Evolutionary conservation across 306 rosid genomes (phyloP).

Genomic region (Alnus rubra): DNA sequence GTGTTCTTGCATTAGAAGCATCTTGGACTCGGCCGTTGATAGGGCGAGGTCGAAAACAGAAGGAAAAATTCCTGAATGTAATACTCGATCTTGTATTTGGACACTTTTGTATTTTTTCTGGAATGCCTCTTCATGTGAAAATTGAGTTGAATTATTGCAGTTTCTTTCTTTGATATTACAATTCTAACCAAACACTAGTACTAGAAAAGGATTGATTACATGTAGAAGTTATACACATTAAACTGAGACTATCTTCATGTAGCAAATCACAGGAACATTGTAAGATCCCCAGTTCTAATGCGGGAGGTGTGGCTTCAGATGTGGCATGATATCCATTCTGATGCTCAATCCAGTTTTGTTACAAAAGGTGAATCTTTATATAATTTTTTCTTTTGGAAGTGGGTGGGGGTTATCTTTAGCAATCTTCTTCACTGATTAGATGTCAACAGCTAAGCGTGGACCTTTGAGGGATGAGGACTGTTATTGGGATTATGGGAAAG

Average conservation of each 20-base stretch:
- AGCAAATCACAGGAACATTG: slow-evolving; percentile 99
- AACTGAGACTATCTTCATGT: slow-evolving; percentile 47
- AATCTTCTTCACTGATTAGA: slow-evolving; percentile 21
- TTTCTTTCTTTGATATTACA: neutral
- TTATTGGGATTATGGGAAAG: slow-evolving; percentile 99
- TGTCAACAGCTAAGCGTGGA: slow-evolving; percentile 85
- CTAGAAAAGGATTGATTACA: slow-evolving; percentile 10
- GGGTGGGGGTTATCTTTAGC: slow-evolving; percentile 30
- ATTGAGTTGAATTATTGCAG: neutral
- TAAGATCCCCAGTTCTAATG: slow-evolving; percentile 89
- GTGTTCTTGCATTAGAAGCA: no score
- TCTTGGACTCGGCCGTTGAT: no score
- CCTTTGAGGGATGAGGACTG: slow-evolving; percentile 94
- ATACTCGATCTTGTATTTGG: neutral
- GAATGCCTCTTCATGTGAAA: neutral
- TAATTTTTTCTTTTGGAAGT: neutral
- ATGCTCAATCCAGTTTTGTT: slow-evolving; percentile 70
- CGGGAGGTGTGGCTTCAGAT: slow-evolving; percentile 98
- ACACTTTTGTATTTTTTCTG: slow-evolving; percentile 4
- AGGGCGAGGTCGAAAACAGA: no score
- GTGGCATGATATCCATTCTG: slow-evolving; percentile 94
- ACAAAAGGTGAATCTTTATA: slow-evolving; percentile 64
- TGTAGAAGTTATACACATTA: slow-evolving; percentile 24
- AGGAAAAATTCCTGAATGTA: neutral
- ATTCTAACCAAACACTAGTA: neutral